Conservation (phyloP, 2,329 filamentous ascomycete genomes). For the Tolypocladium pustulatum region DNA sequence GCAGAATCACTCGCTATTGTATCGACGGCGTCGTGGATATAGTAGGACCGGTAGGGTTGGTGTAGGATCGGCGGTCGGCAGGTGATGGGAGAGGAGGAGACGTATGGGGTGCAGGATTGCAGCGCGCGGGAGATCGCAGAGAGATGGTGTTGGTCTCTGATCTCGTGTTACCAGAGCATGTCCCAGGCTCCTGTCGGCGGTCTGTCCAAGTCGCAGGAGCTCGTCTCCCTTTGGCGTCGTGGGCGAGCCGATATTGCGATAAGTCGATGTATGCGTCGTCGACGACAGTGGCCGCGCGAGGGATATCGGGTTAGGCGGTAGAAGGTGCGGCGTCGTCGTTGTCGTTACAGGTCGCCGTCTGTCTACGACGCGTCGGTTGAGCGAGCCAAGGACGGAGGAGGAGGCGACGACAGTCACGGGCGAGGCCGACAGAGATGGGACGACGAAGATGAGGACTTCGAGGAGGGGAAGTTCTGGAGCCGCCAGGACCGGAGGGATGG, state of each 20-base stretch:
- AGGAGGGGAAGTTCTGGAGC: background rate
- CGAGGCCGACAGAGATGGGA: background rate
- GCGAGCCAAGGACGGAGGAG: background rate
- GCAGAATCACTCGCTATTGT: background rate
- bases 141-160: background rate
- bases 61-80: background rate
- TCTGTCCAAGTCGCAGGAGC: background rate
- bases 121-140: background rate
- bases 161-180: background rate
- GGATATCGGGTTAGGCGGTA: background rate
- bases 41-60: background rate
- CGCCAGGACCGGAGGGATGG: background rate
- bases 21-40: background rate
- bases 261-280: background rate
- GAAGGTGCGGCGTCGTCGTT: background rate
- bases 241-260: background rate
- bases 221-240: background rate
- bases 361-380: background rate
- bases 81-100: background rate
- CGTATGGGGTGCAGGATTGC: background rate
- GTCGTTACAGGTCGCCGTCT: background rate
- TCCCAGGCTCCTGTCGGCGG: background rate
- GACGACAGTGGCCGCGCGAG: background rate
- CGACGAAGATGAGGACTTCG: background rate
- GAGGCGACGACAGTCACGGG: background rate